Conservation (phyloP, 805 yeast species). For the Priceomyces haplophilus region DNA sequence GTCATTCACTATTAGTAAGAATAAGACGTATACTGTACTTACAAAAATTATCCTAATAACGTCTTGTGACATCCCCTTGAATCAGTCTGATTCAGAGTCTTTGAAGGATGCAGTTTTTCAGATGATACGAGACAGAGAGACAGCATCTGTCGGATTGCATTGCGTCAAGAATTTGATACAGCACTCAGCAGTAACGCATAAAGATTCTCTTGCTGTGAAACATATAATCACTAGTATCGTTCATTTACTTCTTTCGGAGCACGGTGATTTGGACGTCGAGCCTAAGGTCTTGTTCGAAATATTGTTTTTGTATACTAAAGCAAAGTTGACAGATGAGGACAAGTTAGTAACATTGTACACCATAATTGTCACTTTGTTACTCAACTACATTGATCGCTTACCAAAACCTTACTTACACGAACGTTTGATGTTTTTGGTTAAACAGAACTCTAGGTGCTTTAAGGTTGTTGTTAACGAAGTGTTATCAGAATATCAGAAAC, state of each 20-base stretch:
- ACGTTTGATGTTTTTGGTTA: constrained; percentile 47
- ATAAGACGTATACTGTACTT: constrained; percentile 25
- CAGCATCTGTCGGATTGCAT: constrained; percentile 41
- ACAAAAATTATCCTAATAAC: constrained; percentile 36
- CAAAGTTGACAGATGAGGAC: constrained; percentile 22
- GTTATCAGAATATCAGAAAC: constrained; percentile 41
- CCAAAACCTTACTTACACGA: constrained; percentile 41
- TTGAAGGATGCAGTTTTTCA: constrained; percentile 24
- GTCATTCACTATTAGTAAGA: constrained; percentile 15
- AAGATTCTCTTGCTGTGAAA: constrained; percentile 39
- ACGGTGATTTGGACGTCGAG: constrained; percentile 20
- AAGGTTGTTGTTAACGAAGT: constrained; percentile 42
- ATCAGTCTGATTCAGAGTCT: constrained; percentile 18
- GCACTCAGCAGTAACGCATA: constrained; percentile 21
- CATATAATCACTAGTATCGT: constrained; percentile 47
- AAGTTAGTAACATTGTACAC: constrained; percentile 28
- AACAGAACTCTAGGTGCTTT: constrained; percentile 44
- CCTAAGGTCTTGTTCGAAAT: constrained; percentile 46
- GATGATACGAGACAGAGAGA: constrained; percentile 18
- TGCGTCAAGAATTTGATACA: constrained; percentile 59
- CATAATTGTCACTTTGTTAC: constrained; percentile 36
- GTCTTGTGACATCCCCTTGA: constrained; percentile 28
- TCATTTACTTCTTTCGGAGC: constrained; percentile 17
- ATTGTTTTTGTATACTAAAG: constrained; percentile 43
- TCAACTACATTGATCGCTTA: constrained; percentile 24